These are phyloP conservation scores for Aspergillus brasiliensis DNA, from an alignment of 2,329 filamentous ascomycete genomes.

Conservation along the genomic window DNA sequence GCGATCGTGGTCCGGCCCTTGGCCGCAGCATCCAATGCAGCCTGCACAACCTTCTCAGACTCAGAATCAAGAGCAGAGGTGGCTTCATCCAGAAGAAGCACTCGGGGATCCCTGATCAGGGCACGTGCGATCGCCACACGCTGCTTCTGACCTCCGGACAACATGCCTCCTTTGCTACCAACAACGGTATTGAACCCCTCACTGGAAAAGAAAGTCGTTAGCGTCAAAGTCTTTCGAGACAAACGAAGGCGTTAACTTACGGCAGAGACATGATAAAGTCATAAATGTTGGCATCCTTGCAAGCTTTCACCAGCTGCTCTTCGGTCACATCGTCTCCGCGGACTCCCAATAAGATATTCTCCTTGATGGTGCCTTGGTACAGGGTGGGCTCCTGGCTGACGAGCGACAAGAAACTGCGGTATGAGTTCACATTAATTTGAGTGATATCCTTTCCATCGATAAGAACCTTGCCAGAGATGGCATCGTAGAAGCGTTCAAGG, in stretches of 20 bases:
- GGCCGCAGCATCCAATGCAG: constrained; percentile 76
- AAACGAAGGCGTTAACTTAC: constrained; percentile 40
- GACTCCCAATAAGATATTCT: constrained; percentile 84
- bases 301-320: constrained; percentile 72
- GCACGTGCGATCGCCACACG: constrained; percentile 91
- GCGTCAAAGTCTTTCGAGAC: not conserved
- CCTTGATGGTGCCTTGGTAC: constrained; percentile 87
- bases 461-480: constrained; percentile 74
- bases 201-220: constrained; percentile 31
- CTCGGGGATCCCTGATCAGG: constrained; percentile 84
- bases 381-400: constrained; percentile 94
- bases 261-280: constrained; percentile 86
- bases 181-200: constrained; percentile 85
- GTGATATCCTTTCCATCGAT: constrained; percentile 84
- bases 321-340: constrained; percentile 69
- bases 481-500: constrained; percentile 93
- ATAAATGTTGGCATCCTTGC: constrained; percentile 88
- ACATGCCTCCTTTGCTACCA: constrained; percentile 80
- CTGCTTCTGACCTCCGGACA: constrained; percentile 93
- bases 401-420: constrained; percentile 79
- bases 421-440: constrained; percentile 79
- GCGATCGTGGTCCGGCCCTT: constrained; percentile 89
- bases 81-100: constrained; percentile 81
- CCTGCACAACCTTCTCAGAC: constrained; percentile 61
- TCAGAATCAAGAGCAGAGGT: constrained; percentile 56